These are phyloP conservation scores for Prunus mume DNA, from an alignment of 306 rosid genomes.

Conservation along the genomic window DNA sequence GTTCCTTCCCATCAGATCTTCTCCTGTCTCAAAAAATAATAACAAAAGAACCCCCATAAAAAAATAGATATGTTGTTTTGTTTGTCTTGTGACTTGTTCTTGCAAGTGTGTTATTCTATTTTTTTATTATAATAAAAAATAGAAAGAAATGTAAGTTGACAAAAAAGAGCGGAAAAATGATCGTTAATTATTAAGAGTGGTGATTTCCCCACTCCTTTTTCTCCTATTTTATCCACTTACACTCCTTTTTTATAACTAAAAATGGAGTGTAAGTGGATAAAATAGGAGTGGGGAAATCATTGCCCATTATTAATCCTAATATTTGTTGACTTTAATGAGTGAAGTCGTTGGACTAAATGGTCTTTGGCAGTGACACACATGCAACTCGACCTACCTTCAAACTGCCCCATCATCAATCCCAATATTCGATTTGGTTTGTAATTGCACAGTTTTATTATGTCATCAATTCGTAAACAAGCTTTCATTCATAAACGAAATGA, in stretches of 20 bases:
- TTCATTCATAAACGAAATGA: too few species aligned
- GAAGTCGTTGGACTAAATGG: conserved; percentile 26
- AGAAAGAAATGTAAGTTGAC: too few species aligned
- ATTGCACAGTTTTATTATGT: neutral
- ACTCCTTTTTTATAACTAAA: too few species aligned
- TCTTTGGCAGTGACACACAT: conserved; percentile 19
- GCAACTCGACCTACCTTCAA: conserved; percentile 35
- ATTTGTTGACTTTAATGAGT: conserved; percentile 23
- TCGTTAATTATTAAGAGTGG: too few species aligned
- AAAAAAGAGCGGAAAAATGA: too few species aligned
- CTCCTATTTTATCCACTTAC: too few species aligned
- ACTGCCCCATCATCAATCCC: conserved; percentile 30
- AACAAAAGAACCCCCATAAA: neutral
- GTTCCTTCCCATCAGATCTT: neutral
- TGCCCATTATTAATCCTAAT: too few species aligned
- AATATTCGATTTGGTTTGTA: neutral
- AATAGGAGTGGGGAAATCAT: rapidly evolving
- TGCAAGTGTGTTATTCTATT: neutral
- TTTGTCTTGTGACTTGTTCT: neutral
- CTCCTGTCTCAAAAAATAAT: neutral
- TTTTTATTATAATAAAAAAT: too few species aligned
- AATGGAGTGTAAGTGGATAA: too few species aligned
- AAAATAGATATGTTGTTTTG: neutral
- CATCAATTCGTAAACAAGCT: neutral
- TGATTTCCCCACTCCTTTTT: too few species aligned